Base-by-base conservation (phyloP, 805 yeast species). In the Yarrowia sp. region DNA sequence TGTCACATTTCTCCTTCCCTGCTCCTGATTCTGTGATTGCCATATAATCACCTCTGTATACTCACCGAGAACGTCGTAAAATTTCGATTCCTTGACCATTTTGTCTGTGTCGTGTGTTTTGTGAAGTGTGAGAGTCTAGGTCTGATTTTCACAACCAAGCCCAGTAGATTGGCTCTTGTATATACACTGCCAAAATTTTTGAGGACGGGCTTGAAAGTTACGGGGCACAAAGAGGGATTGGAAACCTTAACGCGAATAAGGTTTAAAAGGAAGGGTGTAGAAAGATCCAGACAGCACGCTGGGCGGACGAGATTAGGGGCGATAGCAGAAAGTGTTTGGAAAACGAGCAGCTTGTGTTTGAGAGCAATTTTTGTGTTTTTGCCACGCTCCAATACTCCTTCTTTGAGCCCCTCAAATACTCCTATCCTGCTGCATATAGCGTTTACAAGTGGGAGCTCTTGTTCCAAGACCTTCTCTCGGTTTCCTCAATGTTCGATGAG, bases 21-120 rank as follows among this genome's bases (percentile, higher is more conserved):
- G 5, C 28, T 22, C 28, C 28, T 22, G 28, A 22, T 22, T 22
- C n/a, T 22, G 4, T 22, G 28, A 22, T 3, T 22, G 5, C 5
- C 28, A 3, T 22, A 3, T 5, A 22, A 22, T 22, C 28, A 3
- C 28, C 5, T 22, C 28, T 2, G 31, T 38, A n/a, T n/a, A 69
- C 72, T 61, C 81, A 58, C 86, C 88, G 69, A 89, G 78, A 33
- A 79, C 74, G 68, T 87, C 91, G 76, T 88, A 88, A 65, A 83
- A 79, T 69, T 79, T 80, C 31, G 91, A 82, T 66, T 89, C 95
- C 69, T 82, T 86, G 39, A 82, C 92, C 95, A 89, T 88, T 36
- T 64, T 38, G 18, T 47, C 39, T 50, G 51, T 53, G 45, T 33
- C 41, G 36, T 63, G 41, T 63, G 64, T 53, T 51, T 51, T 42